Evolutionary conservation across 2,329 filamentous ascomycete genomes (phyloP).

Genomic region (Ophiocordyceps sinensis): DNA sequence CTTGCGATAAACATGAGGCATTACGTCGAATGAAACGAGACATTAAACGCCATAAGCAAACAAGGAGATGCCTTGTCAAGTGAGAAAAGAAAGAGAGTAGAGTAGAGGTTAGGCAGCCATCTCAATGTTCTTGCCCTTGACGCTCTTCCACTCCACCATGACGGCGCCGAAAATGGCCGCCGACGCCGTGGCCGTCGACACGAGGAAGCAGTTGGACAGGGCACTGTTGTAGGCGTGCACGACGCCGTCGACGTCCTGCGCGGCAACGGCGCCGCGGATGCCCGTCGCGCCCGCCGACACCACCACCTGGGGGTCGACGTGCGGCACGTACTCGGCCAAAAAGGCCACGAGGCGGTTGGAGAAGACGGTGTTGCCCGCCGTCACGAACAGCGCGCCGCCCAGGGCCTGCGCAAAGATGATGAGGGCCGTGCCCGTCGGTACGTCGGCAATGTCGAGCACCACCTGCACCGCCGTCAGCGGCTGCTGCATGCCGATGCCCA

Average conservation of each 20-base stretch:
- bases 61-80: too few species aligned
- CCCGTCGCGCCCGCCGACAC: conserved; percentile 22
- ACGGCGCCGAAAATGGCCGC: conserved; percentile 26
- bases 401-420: conserved; percentile 27
- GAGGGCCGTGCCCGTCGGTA: conserved; percentile 23
- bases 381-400: conserved; percentile 50
- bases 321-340: conserved; percentile 19
- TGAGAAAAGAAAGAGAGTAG: neutral
- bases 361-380: conserved; percentile 53
- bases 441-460: conserved; percentile 21
- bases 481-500: conserved; percentile 24
- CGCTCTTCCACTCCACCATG: conserved; percentile 38
- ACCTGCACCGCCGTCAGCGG: conserved; percentile 25
- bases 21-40: too few species aligned
- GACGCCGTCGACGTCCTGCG: conserved; percentile 17
- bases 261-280: conserved; percentile 14
- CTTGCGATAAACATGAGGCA: too few species aligned
- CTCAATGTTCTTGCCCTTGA: conserved; percentile 37
- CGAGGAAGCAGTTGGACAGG: conserved; percentile 25
- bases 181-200: conserved; percentile 28
- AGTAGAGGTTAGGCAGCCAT: conserved; percentile 7
- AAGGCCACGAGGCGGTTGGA: conserved; percentile 27
- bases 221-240: conserved; percentile 29
- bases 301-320: conserved; percentile 17
- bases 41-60: too few species aligned